phyloP scores from a whole-genome alignment of 148 eudicot species.

The Camellia granthamiana region DNA sequence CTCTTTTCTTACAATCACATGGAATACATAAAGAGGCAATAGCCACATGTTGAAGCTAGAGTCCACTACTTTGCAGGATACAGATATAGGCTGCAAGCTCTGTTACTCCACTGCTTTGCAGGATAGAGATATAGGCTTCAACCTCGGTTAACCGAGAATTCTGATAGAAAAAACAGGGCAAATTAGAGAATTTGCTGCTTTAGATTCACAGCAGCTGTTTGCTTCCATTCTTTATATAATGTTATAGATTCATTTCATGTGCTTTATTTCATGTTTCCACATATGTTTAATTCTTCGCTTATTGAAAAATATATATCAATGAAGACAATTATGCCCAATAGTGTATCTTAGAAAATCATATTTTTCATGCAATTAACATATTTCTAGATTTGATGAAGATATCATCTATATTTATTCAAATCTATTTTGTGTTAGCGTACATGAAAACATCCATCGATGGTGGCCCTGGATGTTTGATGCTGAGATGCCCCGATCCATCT shows the following conservation, averaged over 20 bases:
- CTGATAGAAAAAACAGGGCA: too few relatives aligned
- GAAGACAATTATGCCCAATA: neutral
- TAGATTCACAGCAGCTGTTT: too few relatives aligned
- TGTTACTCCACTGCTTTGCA: too few relatives aligned
- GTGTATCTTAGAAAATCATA: neutral
- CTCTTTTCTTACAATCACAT: too few relatives aligned
- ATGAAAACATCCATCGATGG: constrained; percentile 50
- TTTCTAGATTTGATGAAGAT: neutral
- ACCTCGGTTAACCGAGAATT: too few relatives aligned
- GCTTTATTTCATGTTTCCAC: neutral
- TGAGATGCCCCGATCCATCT: constrained; percentile 60
- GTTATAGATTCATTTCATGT: neutral
- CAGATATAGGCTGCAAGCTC: too few relatives aligned
- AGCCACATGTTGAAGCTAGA: too few relatives aligned
- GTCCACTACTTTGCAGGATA: too few relatives aligned
- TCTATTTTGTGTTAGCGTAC: constrained; percentile 37
- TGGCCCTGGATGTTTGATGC: constrained; percentile 63
- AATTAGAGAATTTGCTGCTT: too few relatives aligned
- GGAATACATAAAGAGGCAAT: too few relatives aligned
- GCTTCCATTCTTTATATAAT: too few relatives aligned
- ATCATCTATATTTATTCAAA: neutral
- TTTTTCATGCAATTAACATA: neutral
- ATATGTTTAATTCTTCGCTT: neutral
- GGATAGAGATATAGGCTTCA: too few relatives aligned
- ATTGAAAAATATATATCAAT: neutral